phyloP scores from a whole-genome alignment of 2,329 filamentous ascomycete genomes.

The Botryotinia narcissicola region DNA sequence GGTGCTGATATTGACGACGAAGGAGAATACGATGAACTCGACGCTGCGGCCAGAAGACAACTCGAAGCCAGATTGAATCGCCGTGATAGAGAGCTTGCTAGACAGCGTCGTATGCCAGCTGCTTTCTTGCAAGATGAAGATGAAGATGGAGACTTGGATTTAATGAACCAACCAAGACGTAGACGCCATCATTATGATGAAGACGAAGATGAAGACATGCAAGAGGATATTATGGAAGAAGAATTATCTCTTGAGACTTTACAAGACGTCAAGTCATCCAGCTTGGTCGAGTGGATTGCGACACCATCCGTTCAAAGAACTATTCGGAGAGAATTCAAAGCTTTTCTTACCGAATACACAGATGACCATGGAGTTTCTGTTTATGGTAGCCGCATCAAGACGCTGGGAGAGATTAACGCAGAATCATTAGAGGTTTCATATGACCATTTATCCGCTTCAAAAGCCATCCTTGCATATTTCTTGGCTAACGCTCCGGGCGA shows the following conservation, averaged over 20 bases:
- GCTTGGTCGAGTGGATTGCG: slow-evolving; percentile 91
- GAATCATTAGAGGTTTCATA: slow-evolving; percentile 97
- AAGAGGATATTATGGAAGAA: slow-evolving; percentile 90
- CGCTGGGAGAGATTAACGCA: slow-evolving; percentile 94
- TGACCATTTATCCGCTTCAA: slow-evolving; percentile 83
- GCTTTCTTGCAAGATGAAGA: slow-evolving; percentile 75
- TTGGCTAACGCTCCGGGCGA: slow-evolving; percentile 93
- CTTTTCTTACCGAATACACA: slow-evolving; percentile 93
- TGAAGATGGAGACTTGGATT: slow-evolving; percentile 78
- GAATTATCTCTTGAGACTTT: slow-evolving; percentile 90
- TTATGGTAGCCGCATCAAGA: slow-evolving; percentile 90
- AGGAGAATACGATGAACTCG: slow-evolving; percentile 68
- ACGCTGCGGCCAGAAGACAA: slow-evolving; percentile 62
- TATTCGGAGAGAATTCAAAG: slow-evolving; percentile 95
- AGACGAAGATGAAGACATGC: slow-evolving; percentile 88
- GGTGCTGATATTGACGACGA: slow-evolving; percentile 74
- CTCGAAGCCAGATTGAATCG: slow-evolving; percentile 72
- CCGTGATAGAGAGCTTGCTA: slow-evolving; percentile 69
- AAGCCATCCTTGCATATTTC: slow-evolving; percentile 93
- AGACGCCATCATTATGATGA: slow-evolving; percentile 91
- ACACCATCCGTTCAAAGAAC: slow-evolving; percentile 86
- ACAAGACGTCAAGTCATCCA: slow-evolving; percentile 88
- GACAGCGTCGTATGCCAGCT: slow-evolving; percentile 64
- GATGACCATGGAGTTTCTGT: slow-evolving; percentile 87
- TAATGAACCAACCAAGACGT: slow-evolving; percentile 80